Percentiles rank a stretch among this genome's conserved stretches.
Evolutionary conservation across 2,329 filamentous ascomycete species (phyloP).

Genomic region (Lecanicillium sp.): DNA sequence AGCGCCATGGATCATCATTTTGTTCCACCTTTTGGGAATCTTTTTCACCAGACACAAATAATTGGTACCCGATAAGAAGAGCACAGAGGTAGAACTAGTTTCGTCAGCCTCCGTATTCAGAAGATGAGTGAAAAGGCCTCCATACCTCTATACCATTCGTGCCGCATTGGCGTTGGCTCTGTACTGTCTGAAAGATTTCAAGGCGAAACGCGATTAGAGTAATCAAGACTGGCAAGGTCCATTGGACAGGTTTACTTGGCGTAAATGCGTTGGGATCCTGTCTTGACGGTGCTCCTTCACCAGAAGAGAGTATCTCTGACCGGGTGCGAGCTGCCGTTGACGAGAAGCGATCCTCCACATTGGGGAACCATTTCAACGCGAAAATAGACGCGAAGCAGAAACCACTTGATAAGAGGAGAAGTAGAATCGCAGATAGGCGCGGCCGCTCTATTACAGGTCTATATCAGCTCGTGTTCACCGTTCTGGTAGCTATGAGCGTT

Average conservation of each 20-base stretch:
- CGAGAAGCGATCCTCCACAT: too few relatives aligned
- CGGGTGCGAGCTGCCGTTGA: too few relatives aligned
- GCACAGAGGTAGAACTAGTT: conserved; percentile 6
- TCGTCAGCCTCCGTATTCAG: not conserved
- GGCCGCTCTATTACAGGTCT: conserved; percentile 33
- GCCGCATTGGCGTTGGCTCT: conserved; percentile 41
- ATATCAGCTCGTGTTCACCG: conserved; percentile 1
- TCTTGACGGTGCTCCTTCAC: conserved; percentile 18
- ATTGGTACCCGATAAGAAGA: conserved; percentile 28
- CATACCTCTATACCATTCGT: conserved; percentile 39
- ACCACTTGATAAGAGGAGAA: conserved; percentile 1
- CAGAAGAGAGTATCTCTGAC: conserved; percentile 12
- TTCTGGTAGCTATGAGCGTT: not conserved
- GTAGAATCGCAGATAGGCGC: conserved; percentile 27
- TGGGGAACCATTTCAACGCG: too few relatives aligned
- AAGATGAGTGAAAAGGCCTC: not conserved
- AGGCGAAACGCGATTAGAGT: conserved; percentile 37
- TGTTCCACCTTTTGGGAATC: conserved; percentile 28
- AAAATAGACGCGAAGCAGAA: not conserved
- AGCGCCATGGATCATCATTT: conserved; percentile 40
- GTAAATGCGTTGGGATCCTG: conserved; percentile 26
- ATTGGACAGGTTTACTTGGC: conserved; percentile 38
- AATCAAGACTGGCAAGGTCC: conserved; percentile 35
- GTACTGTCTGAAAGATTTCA: conserved; percentile 37
- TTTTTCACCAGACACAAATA: conserved; percentile 36